Evolutionary conservation across 1,284 basidiomycete genomes (phyloP), one percentile per base, ranked within the genome.

Genomic region (Porogramme epimiltina): DNA sequence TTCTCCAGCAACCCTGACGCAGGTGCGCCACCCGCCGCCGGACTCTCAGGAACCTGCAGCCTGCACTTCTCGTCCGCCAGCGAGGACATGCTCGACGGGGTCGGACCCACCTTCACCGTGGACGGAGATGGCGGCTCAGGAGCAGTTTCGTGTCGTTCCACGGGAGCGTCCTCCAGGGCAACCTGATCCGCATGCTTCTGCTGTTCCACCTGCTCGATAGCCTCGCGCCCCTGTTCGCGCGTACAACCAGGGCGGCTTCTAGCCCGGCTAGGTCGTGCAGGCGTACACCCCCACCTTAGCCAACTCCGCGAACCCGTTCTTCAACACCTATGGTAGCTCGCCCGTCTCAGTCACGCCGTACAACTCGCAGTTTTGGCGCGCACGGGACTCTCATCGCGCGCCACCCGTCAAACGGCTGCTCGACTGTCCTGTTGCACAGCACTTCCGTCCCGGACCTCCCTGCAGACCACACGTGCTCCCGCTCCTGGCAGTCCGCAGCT

Each of bases 121-220:
- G 86, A 88, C n/a, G 85, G 89, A 63, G 77, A 83, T 81, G 84
- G 76, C 72, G 75, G 43, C 63, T 83, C 37, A 81, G 83, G 40
- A 76, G 80, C 22, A 79, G 84, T 56, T 78, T 87, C 55, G 83
- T 81, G 49, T 87, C 87, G 8, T 89, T 92, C 70, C 90, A 92
- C 65, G 79, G 84, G 16, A 87, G 80, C 58, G 81, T 91, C 45
- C 72, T 92, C 41, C 86, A 91, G 60, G 95, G 95, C 42, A 98
- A 98, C 70, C 82, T 98, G 46, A 83, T 95, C 49, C 88, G 96
- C 46, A 78, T 96, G 50, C 80, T 98, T 39, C 78, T 95, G 48
- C 77, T 96, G 36, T 98, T 98, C 75, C 95, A 98, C 72, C 82
- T 98, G 18, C 95, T 96, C 10, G 80, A 98, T 60, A 96, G 93